Conservation (phyloP, 2,329 filamentous ascomycete species). For the Nakataea oryzae region DNA sequence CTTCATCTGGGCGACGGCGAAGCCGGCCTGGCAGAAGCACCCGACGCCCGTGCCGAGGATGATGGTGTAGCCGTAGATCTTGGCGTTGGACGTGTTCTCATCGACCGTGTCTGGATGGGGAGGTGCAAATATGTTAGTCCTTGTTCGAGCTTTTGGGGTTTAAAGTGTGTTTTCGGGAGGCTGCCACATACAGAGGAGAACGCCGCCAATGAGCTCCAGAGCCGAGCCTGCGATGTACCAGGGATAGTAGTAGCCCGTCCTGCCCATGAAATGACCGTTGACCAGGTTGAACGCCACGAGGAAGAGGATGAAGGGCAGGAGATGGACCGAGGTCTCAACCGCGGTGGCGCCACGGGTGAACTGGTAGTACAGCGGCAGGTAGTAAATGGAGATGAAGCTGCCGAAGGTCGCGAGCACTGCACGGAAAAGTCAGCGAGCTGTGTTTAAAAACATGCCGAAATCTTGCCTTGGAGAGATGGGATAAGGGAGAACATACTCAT, state of each 20-base stretch:
- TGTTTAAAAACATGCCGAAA: no score
- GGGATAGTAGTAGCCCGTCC: conserved; percentile 9
- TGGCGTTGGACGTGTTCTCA: conserved; percentile 12
- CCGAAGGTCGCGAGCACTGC: conserved; percentile 3
- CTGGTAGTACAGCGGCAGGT: conserved; percentile 41
- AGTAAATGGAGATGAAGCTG: conserved; percentile 27
- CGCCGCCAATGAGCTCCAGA: conserved; percentile 4
- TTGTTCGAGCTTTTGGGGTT: neutral
- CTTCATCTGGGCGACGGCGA: conserved; percentile 22
- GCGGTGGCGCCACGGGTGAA: conserved; percentile 29
- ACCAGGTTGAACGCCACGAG: neutral
- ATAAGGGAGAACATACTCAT: neutral
- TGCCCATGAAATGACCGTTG: neutral
- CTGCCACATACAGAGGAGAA: conserved; percentile 1
- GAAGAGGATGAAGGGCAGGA: conserved; percentile 25
- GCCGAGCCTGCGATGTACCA: conserved; percentile 7
- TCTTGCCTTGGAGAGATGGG: no score
- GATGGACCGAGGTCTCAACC: conserved; percentile 22
- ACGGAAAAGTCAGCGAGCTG: no score
- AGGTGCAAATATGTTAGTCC: neutral
- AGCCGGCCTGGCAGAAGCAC: conserved; percentile 22
- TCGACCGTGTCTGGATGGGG: conserved; percentile 12
- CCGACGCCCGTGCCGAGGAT: conserved; percentile 29
- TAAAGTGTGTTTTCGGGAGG: conserved; percentile 4
- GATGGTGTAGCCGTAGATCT: conserved; percentile 22